Percentiles rank a stretch among this genome's conserved stretches.
These are phyloP conservation scores for Pleurotus tuoliensis DNA, from an alignment of 768 basidiomycete species.

Conservation along the genomic window DNA sequence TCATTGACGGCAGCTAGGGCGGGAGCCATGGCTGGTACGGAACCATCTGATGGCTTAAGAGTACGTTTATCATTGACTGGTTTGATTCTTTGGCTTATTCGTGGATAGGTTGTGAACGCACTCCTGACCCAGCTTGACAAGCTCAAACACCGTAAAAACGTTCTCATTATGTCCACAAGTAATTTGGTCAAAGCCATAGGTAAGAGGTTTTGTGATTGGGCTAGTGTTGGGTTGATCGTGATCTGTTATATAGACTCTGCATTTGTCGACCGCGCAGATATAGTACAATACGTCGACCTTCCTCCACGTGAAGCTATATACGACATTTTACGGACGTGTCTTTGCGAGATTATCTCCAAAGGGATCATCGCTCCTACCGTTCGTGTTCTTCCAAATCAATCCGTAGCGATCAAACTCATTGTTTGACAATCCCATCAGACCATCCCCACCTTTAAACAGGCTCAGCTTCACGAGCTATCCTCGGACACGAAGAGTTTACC, in stretches of 20 bases:
- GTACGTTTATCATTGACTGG: constrained; percentile 31
- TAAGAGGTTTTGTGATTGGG: constrained; percentile 25
- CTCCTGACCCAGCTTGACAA: constrained; percentile 96
- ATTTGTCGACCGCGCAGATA: constrained; percentile 95
- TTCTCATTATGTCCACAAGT: constrained; percentile 93
- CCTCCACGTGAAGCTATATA: constrained; percentile 92
- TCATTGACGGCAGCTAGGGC: constrained; percentile 92
- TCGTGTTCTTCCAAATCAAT: constrained; percentile 22
- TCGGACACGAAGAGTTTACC: constrained; percentile 21
- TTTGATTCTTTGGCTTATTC: neutral
- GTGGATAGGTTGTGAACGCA: constrained; percentile 87
- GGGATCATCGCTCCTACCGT: constrained; percentile 67
- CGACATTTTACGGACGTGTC: constrained; percentile 81
- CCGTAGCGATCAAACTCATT: neutral
- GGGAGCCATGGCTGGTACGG: constrained; percentile 91
- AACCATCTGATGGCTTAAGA: constrained; percentile 90
- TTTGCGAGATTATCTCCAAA: constrained; percentile 73
- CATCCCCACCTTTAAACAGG: constrained; percentile 61
- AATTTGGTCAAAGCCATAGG: constrained; percentile 95
- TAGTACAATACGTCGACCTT: constrained; percentile 90
- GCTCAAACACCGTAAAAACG: constrained; percentile 88
- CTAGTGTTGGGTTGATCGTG: neutral
- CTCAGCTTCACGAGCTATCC: constrained; percentile 51
- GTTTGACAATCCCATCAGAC: constrained; percentile 33
- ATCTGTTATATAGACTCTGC: constrained; percentile 64